Evolutionary conservation across 805 yeast species (phyloP).

Genomic region (Isabelozyma rhagii): DNA sequence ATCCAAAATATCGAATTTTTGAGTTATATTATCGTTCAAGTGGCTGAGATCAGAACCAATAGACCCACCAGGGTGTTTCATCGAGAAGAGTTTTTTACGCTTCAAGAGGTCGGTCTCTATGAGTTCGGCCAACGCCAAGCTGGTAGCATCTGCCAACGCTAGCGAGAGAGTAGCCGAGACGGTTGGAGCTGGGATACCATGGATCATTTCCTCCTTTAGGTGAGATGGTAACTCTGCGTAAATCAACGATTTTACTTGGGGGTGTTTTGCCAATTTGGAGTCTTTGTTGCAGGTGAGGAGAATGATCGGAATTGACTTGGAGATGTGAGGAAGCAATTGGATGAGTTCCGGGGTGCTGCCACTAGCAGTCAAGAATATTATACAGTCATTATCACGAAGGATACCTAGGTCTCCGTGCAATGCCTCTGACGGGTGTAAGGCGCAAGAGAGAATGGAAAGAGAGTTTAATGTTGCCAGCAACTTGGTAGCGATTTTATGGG

Average conservation of each 20-base stretch:
- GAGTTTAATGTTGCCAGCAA: slow-evolving; percentile 82
- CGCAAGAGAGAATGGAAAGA: slow-evolving; percentile 62
- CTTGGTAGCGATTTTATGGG: slow-evolving; percentile 74
- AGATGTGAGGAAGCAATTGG: slow-evolving; percentile 55
- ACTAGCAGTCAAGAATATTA: slow-evolving; percentile 71
- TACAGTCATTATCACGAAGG: slow-evolving; percentile 52
- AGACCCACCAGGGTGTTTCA: slow-evolving; percentile 88
- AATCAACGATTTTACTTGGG: slow-evolving; percentile 50
- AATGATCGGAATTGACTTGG: slow-evolving; percentile 50
- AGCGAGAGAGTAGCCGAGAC: slow-evolving; percentile 75
- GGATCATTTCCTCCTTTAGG: slow-evolving; percentile 58
- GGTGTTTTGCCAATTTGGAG: slow-evolving; percentile 52
- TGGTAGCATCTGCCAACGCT: slow-evolving; percentile 74
- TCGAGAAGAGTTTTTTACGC: slow-evolving; percentile 58
- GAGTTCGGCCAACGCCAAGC: slow-evolving; percentile 69
- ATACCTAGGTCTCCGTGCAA: slow-evolving; percentile 87
- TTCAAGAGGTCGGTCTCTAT: slow-evolving; percentile 53
- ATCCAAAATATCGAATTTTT: neutral
- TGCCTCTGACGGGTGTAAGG: slow-evolving; percentile 83
- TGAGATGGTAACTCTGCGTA: slow-evolving; percentile 60
- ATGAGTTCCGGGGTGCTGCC: slow-evolving; percentile 81
- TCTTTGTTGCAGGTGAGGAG: slow-evolving; percentile 60
- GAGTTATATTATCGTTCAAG: slow-evolving; percentile 24
- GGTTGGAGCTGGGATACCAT: slow-evolving; percentile 87
- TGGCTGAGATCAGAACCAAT: slow-evolving; percentile 57